These are phyloP conservation scores for Fusarium incarnatum DNA, from an alignment of 2,329 filamentous ascomycete genomes.

Conservation along the genomic window DNA sequence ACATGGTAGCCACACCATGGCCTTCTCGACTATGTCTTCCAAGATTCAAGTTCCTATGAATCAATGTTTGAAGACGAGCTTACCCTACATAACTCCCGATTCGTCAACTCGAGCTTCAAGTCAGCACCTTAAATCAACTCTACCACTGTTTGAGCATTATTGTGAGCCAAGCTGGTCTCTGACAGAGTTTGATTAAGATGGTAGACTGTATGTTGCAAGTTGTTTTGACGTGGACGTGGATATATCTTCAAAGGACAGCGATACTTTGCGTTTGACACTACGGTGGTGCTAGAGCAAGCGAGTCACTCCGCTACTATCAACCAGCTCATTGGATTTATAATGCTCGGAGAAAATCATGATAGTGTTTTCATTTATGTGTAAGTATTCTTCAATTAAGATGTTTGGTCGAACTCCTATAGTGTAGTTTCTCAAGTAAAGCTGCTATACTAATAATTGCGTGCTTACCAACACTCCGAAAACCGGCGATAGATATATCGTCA, in stretches of 20 bases:
- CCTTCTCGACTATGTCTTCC: rapidly evolving
- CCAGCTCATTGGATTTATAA: background rate
- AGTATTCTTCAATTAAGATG: rapidly evolving
- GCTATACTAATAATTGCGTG: background rate
- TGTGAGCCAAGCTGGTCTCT: background rate
- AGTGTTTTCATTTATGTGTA: rapidly evolving
- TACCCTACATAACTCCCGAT: background rate
- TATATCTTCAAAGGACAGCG: rapidly evolving
- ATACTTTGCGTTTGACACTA: no score
- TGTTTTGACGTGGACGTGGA: background rate
- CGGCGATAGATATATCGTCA: background rate
- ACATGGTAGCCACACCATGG: rapidly evolving
- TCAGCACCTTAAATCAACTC: background rate
- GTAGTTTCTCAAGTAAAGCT: no score
- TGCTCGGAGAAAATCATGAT: background rate
- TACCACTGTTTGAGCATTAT: rapidly evolving
- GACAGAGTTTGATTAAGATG: rapidly evolving
- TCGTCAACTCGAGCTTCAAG: background rate
- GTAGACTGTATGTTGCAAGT: rapidly evolving
- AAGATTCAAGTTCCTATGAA: no score
- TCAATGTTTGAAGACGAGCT: rapidly evolving
- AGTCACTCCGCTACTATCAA: rapidly evolving
- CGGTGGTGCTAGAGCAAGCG: rapidly evolving
- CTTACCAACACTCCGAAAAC: constrained; percentile 25
- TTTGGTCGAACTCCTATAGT: background rate